Evolutionary conservation across 345 rosid genomes (phyloP), one percentile per base, ranked within the genome.

Genomic region (Angophora floribunda): DNA sequence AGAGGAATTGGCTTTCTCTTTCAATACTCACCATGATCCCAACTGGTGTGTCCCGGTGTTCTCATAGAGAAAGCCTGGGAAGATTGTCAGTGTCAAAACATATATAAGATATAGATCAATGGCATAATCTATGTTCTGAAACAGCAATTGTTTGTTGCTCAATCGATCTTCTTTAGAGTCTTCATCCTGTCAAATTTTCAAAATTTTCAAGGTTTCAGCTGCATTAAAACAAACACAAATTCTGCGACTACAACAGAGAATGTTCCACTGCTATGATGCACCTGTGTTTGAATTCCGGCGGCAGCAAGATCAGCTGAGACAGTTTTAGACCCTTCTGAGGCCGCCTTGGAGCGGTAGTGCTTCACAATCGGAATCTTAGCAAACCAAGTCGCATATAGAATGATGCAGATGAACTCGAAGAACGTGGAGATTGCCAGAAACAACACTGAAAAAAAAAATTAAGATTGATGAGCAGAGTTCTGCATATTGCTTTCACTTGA

Each of bases 1-100:
- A 86, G 67, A 59, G 14, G 22, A 5, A 63, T 44, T 24, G 52
- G 65, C 67, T 45, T 26, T 4, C 41, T 61, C 50, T 45, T 21
- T 87, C 45, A 53, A 28, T 65, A 59, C 89, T 44, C 51, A 88
- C 90, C 90, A 88, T 41, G 87, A 51, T 9, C 90, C 90, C 51
- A 88, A 88, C 67, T 91, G 86, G 86, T 98, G 98, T 15, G 91
- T 9, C 28, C 99, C 99, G 0, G 98, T 97, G 88, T 98, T 92
- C 91, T 98, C 99, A 19, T 86, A 96, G 41, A 98, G 53, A 93
- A 98, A 97, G 4, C 99, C 98, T 2, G 99, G 99, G 85, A 97
- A 95, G 49, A 98, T 96, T 4, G 99, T 93, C 45, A 96, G 85
- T 44, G 99, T 96, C 65, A 96, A 89, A 22, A 95, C 95, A 70